Evolutionary conservation across 768 basidiomycete species (phyloP), one percentile per base, ranked within the genome.

Genomic region (Saitozyma sp.): DNA sequence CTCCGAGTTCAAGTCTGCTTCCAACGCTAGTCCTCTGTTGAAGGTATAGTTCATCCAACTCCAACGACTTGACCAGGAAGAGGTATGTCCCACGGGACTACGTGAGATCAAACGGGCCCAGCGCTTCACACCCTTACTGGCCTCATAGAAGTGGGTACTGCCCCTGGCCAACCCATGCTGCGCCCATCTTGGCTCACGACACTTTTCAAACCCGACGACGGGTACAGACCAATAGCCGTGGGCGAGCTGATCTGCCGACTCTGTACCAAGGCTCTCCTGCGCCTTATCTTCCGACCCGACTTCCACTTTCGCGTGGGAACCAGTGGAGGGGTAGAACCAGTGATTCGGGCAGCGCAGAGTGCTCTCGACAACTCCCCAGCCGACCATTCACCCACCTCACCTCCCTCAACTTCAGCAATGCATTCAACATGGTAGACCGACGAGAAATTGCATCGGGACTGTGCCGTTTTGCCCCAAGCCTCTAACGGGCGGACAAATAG

Each of bases 381-480:
- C 38, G n/a, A 4, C 43, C 1, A 8, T 66, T 56, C 58, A 50
- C 58, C 46, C 58, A 70, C 40, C 37, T 69, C 16, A 45, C 56
- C 39, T 56, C 62, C 10, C 58, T 71, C 14, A 70, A 74, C 60
- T 52, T 61, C 46, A 41, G 49, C 14, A 75, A n/a, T n/a, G n/a
- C n/a, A n/a, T n/a, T n/a, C n/a, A n/a, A n/a, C n/a, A n/a, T n/a
- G n/a, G n/a, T n/a, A 72, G n/a, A n/a, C n/a, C n/a, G n/a, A n/a
- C n/a, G n/a, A n/a, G n/a, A n/a, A n/a, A n/a, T n/a, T n/a, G n/a
- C n/a, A n/a, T n/a, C n/a, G n/a, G n/a, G n/a, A n/a, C n/a, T n/a
- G n/a, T n/a, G n/a, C n/a, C n/a, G n/a, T n/a, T n/a, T n/a, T n/a
- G n/a, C n/a, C n/a, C n/a, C n/a, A n/a, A n/a, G n/a, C n/a, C n/a